Conservation (phyloP, 2,329 filamentous ascomycete genomes). For the Bipolaris cookei region DNA sequence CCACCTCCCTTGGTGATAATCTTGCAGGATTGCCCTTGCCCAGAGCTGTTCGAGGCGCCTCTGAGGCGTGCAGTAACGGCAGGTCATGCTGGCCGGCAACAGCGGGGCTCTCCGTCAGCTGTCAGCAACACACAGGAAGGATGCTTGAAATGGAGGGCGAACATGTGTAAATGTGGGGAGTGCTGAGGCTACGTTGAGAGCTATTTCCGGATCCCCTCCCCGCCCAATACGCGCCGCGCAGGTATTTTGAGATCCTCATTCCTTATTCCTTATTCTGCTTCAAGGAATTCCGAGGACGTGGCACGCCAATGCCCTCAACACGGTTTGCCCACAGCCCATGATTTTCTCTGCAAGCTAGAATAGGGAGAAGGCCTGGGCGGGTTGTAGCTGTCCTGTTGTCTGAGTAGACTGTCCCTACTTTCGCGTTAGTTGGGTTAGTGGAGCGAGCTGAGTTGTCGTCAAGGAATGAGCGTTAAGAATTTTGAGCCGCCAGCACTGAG, state of each 20-base stretch:
- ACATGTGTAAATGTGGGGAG: conserved; percentile 2
- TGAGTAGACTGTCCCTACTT: not conserved
- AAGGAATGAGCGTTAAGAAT: conserved; percentile 8
- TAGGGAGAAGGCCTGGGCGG: not conserved
- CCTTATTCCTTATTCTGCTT: not conserved
- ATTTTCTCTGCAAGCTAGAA: not conserved
- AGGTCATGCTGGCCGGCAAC: conserved; percentile 1
- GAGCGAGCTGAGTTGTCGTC: conserved; percentile 15
- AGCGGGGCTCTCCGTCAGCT: conserved; percentile 6
- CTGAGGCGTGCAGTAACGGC: conserved; percentile 7
- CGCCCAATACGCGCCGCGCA: not conserved
- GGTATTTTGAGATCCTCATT: conserved; percentile 1
- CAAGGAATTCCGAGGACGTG: not conserved
- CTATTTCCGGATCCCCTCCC: conserved; percentile 5
- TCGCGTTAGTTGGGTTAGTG: conserved; percentile 3
- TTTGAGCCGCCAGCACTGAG: conserved; percentile 5
- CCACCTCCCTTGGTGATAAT: not conserved
- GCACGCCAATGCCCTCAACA: not conserved
- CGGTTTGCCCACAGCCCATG: not conserved
- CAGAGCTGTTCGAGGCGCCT: not conserved
- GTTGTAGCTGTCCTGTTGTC: conserved; percentile 2
- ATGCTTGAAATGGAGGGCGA: conserved; percentile 1
- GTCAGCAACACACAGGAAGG: conserved; percentile 7
- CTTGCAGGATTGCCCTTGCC: conserved; percentile 8
- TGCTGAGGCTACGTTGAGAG: not conserved